A percentile compares a stretch with the other conserved stretches of the same genome.
Conservation (phyloP, 768 basidiomycete genomes). For the Hebeloma cylindrosporum region DNA sequence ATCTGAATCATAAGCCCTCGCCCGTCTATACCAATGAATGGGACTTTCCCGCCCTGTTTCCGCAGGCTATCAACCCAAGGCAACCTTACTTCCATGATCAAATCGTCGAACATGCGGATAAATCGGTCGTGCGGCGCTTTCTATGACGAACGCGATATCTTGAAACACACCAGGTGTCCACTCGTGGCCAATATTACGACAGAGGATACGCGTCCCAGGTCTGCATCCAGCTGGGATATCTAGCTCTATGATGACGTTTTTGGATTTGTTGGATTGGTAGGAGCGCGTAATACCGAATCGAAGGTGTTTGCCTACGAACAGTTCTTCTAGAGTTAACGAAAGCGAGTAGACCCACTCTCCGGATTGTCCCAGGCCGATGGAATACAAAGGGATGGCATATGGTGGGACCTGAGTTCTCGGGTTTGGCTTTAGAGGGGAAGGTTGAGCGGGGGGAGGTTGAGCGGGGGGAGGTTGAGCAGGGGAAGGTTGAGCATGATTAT, state of each 20-base stretch:
- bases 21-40: slow-evolving; percentile 59
- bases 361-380: slow-evolving; percentile 41
- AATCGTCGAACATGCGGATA: slow-evolving; percentile 53
- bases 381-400: slow-evolving; percentile 39
- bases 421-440: slow-evolving; percentile 5
- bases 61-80: slow-evolving; percentile 54
- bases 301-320: slow-evolving; percentile 55
- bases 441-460: slow-evolving; percentile 6
- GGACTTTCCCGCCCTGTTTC: slow-evolving; percentile 48
- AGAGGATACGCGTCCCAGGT: slow-evolving; percentile 57
- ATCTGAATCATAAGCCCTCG: slow-evolving; percentile 49
- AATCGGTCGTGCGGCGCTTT: slow-evolving; percentile 57
- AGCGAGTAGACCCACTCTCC: slow-evolving; percentile 73
- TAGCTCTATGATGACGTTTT: slow-evolving; percentile 58
- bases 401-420: slow-evolving; percentile 20
- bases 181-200: slow-evolving; percentile 68
- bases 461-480: slow-evolving; percentile 2
- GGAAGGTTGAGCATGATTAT: neutral
- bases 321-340: slow-evolving; percentile 58
- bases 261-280: slow-evolving; percentile 46
- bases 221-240: slow-evolving; percentile 63
- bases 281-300: slow-evolving; percentile 61
- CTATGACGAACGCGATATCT: slow-evolving; percentile 66
- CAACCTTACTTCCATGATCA: slow-evolving; percentile 54
- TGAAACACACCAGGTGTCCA: slow-evolving; percentile 54